phyloP scores from a whole-genome alignment of 164 flowering plant genomes.

The Stephania cephalantha region DNA sequence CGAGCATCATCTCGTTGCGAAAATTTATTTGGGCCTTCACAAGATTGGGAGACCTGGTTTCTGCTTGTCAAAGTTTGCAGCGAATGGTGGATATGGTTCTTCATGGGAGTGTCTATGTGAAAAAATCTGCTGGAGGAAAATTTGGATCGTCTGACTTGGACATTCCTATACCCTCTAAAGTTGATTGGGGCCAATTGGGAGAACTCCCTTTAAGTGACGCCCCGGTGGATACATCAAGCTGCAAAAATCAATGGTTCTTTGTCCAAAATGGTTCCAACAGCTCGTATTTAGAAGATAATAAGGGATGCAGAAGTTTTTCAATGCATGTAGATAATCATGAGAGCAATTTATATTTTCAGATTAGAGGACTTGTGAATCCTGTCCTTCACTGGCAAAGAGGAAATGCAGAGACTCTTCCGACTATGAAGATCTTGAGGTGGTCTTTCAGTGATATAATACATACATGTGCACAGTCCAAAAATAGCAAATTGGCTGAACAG shows the following conservation, averaged over 20 bases:
- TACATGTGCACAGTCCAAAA: conserved; percentile 47
- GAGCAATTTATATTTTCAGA: conserved; percentile 12
- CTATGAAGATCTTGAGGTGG: conserved; percentile 44
- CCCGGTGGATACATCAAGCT: neutral
- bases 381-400: conserved; percentile 13
- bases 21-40: conserved; percentile 64
- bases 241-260: neutral
- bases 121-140: conserved; percentile 26
- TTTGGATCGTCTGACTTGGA: conserved; percentile 38
- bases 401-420: conserved; percentile 11
- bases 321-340: conserved; percentile 1
- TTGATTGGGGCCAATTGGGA: conserved; percentile 10
- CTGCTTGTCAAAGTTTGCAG: conserved; percentile 64
- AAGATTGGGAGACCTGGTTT: conserved; percentile 53
- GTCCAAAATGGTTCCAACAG: neutral
- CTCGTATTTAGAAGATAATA: conserved; percentile 3
- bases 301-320: conserved; percentile 2
- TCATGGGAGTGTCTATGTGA: conserved; percentile 21
- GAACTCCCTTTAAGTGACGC: neutral
- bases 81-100: conserved; percentile 52
- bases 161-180: conserved; percentile 55
- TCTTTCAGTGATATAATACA: conserved; percentile 67
- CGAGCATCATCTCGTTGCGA: conserved; percentile 40
- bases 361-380: conserved; percentile 5
- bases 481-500: conserved; percentile 53